Evolutionary conservation across 2,329 filamentous ascomycete species (phyloP).

Genomic region (Monosporascus sp.): DNA sequence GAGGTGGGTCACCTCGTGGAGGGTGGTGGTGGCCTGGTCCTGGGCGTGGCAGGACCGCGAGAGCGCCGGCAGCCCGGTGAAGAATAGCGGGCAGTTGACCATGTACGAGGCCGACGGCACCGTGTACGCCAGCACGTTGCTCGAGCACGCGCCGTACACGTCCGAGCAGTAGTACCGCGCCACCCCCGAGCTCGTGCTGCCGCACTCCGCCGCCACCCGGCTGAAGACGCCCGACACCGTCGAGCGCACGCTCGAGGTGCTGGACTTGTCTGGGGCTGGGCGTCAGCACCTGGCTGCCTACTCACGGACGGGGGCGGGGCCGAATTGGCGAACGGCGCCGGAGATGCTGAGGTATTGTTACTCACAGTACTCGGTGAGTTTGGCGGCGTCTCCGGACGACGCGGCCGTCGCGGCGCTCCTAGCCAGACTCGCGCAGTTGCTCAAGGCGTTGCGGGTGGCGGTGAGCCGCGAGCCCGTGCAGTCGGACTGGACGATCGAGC

Average conservation of each 20-base stretch:
- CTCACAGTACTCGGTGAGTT: conserved; percentile 50
- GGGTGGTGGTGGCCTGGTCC: conserved; percentile 58
- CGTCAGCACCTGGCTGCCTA: no score
- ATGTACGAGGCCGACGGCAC: conserved; percentile 48
- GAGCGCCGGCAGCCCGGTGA: conserved; percentile 45
- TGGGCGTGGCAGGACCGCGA: conserved; percentile 53
- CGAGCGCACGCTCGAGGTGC: conserved; percentile 35
- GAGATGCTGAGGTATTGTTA: neutral
- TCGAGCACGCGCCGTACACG: conserved; percentile 44
- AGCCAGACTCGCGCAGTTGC: conserved; percentile 49
- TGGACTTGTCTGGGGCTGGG: conserved; percentile 43
- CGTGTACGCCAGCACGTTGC: conserved; percentile 55
- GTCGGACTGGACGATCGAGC: conserved; percentile 44
- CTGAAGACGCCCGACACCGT: conserved; percentile 47
- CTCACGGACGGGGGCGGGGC: no score
- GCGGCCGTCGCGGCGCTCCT: conserved; percentile 46
- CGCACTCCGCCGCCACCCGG: conserved; percentile 50
- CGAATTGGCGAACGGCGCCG: no score
- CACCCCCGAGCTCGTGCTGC: conserved; percentile 38
- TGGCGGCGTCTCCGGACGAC: conserved; percentile 40
- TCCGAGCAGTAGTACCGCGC: conserved; percentile 57
- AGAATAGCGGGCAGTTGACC: conserved; percentile 58
- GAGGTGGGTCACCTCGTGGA: conserved; percentile 63
- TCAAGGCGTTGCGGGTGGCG: conserved; percentile 44
- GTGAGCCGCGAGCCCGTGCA: conserved; percentile 44